Base-by-base conservation (phyloP, 148 eudicot species). In the Fagopyrum homotropicum region DNA sequence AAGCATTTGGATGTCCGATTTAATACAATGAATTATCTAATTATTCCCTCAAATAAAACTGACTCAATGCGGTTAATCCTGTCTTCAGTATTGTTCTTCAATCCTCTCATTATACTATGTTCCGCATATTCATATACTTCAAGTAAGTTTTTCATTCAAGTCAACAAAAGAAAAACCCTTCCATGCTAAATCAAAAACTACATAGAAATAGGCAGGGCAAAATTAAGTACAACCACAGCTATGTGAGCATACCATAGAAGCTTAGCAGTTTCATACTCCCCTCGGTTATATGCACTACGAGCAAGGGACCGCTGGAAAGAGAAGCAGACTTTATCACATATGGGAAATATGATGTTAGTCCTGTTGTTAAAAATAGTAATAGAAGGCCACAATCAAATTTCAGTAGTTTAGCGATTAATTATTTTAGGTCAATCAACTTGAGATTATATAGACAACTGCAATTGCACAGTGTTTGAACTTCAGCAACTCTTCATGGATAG, bases 201-300 rank as follows among this genome's bases (percentile, higher is more conserved):
- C 11, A 40, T 4, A 66, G 0, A 40, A 66, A 45, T 40, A 15
- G 71, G 22, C 43, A 9, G 71, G 71, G 71, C 46, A 43, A 14
- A 14, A 43, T 40, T 2, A 66, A 66, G 46, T 40, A 43, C 15
- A 40, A 66, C 4, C 40, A 29, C 11, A 63, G 4, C 35, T 9
- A 60, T 7, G 43, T 66, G 71, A 72, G n/a, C 74, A 68, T 86
- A 91, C 96, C 99, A 95, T 43, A 95, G 73, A 64, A 22, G 68
- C 83, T 83, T 88, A 15, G 97, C 84, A 76, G 80, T 86, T 78
- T 90, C 96, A 81, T 85, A 95, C 43, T 90, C 96, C 59, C 89
- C 97, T 73, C 86, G 85, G 68, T 89, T 88, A 82, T 95, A 95
- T 77, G 99, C 97, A 81, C 87, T 86, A 56, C 90, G 93, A 77